Evolutionary conservation across 2,329 filamentous ascomycete species (phyloP), one percentile per base, ranked within the genome.

Genomic region (Fusarium staphyleae): DNA sequence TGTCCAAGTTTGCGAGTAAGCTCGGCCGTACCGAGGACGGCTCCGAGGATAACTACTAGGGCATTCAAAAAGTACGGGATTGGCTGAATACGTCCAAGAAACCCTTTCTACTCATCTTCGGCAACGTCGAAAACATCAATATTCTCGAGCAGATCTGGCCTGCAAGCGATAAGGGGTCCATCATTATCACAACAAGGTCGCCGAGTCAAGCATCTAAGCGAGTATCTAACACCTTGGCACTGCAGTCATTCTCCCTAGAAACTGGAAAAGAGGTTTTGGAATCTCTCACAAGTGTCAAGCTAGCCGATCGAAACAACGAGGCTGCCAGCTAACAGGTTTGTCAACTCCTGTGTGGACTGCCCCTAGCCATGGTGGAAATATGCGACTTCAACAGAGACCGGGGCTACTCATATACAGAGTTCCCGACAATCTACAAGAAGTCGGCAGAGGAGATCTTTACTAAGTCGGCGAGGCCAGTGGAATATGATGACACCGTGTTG

Each of bases 391-490:
- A 47, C 34, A 29, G 35, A 19, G 18, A 37, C 18, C 33, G 29
- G 22, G 35, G 35, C 33, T 47, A 24, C 35, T 47, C 42, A 5
- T 47, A 40, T 9, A 44, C 22, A 26, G 49, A 52, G 42, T 46
- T 52, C 36, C 35, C 42, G 9, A 19, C 3, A 22, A 40, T 52
- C 14, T 52, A 47, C 36, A 47, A 52, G 35, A 47, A 39, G 28
- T 52, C 41, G n/a, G 33, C 49, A 14, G 42, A 47, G 32, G 35
- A 42, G 34, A 41, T 52, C 26, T 47, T 47, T 52, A 36, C 49
- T 9, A 34, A 40, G 26, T n/a, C 14, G 13, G 35, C 34, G n/a
- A 47, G 28, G 29, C 41, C 41, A 1, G 26, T 41, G 26, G 49
- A 47, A n/a, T 47, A 52, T 28, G n/a, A 52, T 19, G 26, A 46